Conservation (phyloP, 129 eudicot genomes). For the Kitagawia praeruptora region DNA sequence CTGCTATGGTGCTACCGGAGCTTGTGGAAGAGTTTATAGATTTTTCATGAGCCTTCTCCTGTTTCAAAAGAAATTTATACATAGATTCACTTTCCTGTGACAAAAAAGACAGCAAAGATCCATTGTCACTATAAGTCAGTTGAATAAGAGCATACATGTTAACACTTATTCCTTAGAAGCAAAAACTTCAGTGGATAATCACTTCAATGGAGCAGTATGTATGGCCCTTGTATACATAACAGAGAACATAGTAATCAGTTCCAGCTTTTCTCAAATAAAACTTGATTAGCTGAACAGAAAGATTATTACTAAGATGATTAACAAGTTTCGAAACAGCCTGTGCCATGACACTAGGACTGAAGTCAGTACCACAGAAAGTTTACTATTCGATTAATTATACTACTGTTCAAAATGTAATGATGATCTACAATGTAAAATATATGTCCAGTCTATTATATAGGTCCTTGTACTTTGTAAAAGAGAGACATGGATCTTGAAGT, state of each 20-base stretch:
- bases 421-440: background rate
- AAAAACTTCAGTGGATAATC: background rate
- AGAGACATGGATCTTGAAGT: background rate
- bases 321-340: background rate
- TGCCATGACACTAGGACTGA: background rate
- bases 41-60: slow-evolving; percentile 81
- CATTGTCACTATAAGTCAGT: slow-evolving; percentile 20
- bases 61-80: slow-evolving; percentile 43
- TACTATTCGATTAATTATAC: background rate
- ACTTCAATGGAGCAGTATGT: background rate
- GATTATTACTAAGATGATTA: background rate
- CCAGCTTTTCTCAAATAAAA: background rate
- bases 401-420: no score
- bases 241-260: background rate
- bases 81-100: background rate
- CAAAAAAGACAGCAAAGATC: slow-evolving; percentile 14
- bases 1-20: no score
- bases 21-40: slow-evolving; percentile 58
- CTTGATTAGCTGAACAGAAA: background rate
- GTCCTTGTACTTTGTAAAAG: background rate
- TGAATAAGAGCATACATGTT: background rate
- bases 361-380: background rate
- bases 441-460: background rate
- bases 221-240: background rate
- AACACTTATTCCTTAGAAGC: background rate